Evolutionary conservation across 1,139 yeast genomes (phyloP), one percentile per base, ranked within the genome.

Genomic region (Geotrichum histeridarum): DNA sequence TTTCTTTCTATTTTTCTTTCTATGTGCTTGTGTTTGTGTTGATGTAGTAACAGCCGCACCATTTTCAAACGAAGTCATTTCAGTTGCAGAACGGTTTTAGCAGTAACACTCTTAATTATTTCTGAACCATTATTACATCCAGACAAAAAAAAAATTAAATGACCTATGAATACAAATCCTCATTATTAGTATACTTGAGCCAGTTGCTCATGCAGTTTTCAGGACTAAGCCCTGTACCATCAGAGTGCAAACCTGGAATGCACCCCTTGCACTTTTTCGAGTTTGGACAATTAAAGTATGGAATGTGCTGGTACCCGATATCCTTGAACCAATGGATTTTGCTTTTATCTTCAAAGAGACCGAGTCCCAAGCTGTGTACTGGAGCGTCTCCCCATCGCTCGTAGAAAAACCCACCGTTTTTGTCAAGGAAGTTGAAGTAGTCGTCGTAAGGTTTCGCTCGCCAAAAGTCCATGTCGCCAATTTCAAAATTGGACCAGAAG

Each of bases 341-440:
- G 12, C 74, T 69, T 61, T 79, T 82, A 62, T 85, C 89, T 17
- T 86, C 86, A 70, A 90, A 87, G 50, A 89, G 69, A 0, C 83
- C 85, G 27, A 88, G 71, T 0, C 91, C 95, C 46, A 87, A 68
- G 0, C 90, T 80, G 67, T 86, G 95, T 1, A 88, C 91, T 0
- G 95, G 95, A 0, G 95, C 95, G 70, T 87, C 96, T 1, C 96
- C 96, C 95, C 95, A 87, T 56, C 95, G 71, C 67, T 88, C 95
- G 63, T 87, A 87, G 66, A 86, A 88, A 64, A 87, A 87, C 3
- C 90, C 90, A 12, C 95, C 95, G 0, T 82, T 70, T 4, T 74
- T 61, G 59, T 88, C 95, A 42, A 88, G 72, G 64, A 76, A 71
- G 49, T 84, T 74, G 60, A 84, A 80, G 83, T 87, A 88, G 17